Evolutionary conservation across 2,329 filamentous ascomycete species (phyloP), one percentile per base, ranked within the genome.

Genomic region (Cyphellophora attinorum): DNA sequence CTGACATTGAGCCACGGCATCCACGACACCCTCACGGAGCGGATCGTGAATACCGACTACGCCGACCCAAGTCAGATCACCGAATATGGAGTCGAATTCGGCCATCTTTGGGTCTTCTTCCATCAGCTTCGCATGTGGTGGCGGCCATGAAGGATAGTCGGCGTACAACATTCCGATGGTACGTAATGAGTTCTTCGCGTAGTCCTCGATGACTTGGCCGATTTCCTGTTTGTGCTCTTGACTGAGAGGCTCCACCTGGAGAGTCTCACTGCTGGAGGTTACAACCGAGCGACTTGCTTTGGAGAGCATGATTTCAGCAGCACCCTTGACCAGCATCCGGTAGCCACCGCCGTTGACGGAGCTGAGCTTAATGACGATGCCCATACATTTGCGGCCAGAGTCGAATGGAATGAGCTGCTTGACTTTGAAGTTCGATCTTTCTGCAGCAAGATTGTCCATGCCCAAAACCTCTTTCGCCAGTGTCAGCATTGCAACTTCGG

Each of bases 41-140:
- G 81, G 81, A 54, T 85, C 81, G 52, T 84, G 79, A 50, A 85
- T 85, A 47, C 80, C 81, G 31, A 82, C 77, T 27, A 84, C 64
- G 12, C 76, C 76, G 45, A 85, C 60, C 61, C 85, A 82, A 4
- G 72, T 76, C 74, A 89, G 84, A 35, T 82, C 68, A 33, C 70
- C 68, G 55, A 85, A 81, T 2, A 88, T 55, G 39, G 76, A 72
- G 11, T 78, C 72, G 39, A 88, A 81, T 4, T 76, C 64, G 12
- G 74, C 77, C 38, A 79, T 70, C 14, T 67, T 69, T 5, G 64
- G 54, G 46, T 82, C 76, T 40, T 81, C 77, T 42, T 79, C 73
- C 19, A 68, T 55, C 18, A 58, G 67, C 27, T 63, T 65, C n/a
- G 65, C 68, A 13, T 68, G 65, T 25, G 56, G 61, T 2, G 77